These are phyloP conservation scores for Neoascochyta sp. DNA, from an alignment of 2,329 filamentous ascomycete genomes.

Conservation along the genomic window DNA sequence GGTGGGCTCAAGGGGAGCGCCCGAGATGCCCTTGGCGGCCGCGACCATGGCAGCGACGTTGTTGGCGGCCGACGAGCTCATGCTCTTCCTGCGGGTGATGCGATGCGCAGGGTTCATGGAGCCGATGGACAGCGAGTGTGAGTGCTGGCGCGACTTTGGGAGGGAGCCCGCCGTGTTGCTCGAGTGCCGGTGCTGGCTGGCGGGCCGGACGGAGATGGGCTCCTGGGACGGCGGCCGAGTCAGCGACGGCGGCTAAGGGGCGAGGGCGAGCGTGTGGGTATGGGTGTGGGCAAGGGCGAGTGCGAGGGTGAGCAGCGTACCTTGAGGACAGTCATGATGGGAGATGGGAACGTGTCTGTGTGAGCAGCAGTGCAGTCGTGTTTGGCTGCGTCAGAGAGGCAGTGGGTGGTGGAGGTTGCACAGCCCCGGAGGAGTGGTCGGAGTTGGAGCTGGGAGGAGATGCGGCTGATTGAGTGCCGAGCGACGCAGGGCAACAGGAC, in stretches of 20 bases:
- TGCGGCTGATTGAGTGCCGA: slow-evolving; percentile 21
- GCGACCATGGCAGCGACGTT: slow-evolving; percentile 74
- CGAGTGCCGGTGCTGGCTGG: slow-evolving; percentile 46
- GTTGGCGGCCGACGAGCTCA: slow-evolving; percentile 68
- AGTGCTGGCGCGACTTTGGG: slow-evolving; percentile 69
- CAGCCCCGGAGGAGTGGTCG: slow-evolving; percentile 18
- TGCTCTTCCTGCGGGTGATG: slow-evolving; percentile 89
- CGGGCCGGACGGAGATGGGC: slow-evolving; percentile 43
- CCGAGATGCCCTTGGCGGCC: slow-evolving; percentile 60
- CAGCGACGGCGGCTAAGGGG: slow-evolving; percentile 30
- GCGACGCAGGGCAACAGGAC: slow-evolving; percentile 8
- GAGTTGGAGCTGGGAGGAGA: slow-evolving; percentile 10
- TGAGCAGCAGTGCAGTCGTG: slow-evolving; percentile 7
- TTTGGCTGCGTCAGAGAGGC: slow-evolving; percentile 12
- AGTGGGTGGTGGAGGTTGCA: slow-evolving; percentile 15
- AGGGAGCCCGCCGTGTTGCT: slow-evolving; percentile 57
- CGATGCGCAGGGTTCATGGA: slow-evolving; percentile 78
- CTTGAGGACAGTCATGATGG: slow-evolving; percentile 41
- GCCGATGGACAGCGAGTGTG: slow-evolving; percentile 73
- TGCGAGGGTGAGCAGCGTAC: slow-evolving; percentile 17
- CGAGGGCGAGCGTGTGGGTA: too few species aligned
- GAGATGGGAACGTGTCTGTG: slow-evolving; percentile 2
- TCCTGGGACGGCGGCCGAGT: slow-evolving; percentile 31
- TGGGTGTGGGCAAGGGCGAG: slow-evolving; percentile 5
- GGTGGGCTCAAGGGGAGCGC: slow-evolving; percentile 52